Evolutionary conservation across 495 filamentous ascomycete species (phyloP), one percentile per base, ranked within the genome.

Genomic region (Podospora conica): DNA sequence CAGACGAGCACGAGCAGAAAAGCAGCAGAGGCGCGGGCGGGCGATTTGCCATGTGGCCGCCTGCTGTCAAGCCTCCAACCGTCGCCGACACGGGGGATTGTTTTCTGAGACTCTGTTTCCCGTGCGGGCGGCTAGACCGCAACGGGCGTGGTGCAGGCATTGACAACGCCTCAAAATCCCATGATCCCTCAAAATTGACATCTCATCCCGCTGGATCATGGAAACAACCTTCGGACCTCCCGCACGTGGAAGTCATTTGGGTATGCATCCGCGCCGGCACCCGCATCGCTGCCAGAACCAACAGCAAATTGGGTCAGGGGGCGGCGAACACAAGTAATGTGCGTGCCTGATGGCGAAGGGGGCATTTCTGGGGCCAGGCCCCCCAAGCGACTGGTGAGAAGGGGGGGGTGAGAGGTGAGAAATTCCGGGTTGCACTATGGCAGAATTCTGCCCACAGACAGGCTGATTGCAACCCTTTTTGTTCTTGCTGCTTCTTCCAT

Each of bases 381-480:
- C 40, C 40, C 28, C 5, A 48, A 48, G 40, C 40, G 18, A 48
- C 15, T 48, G 40, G 40, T 48, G 40, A 48, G 40, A 48, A 48
- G 15, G 29, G 29, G 29, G 25, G 29, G 29, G 29, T 31, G 29
- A 1, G 29, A 31, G n/a, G 40, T n/a, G 33, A n/a, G 40, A 48
- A 48, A 48, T 53, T 25, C 59, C 29, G 59, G 28, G 28, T 53
- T 53, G 28, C 59, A 61, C 25, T 61, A 61, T 61, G 59, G 59
- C n/a, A 61, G 59, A 61, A 61, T 53, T 48, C 15, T 48, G 40
- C 40, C 40, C 40, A 61, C 59, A 28, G 28, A 61, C 59, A 61
- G 59, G 59, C 59, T 61, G 59, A 61, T 61, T 61, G 59, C 59
- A 53, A 61, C 59, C 28, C 59, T 61, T 59, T 59, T 57, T 33